Conservation (phyloP, 306 rosid genomes). For the Hylodesmum podocarpum region DNA sequence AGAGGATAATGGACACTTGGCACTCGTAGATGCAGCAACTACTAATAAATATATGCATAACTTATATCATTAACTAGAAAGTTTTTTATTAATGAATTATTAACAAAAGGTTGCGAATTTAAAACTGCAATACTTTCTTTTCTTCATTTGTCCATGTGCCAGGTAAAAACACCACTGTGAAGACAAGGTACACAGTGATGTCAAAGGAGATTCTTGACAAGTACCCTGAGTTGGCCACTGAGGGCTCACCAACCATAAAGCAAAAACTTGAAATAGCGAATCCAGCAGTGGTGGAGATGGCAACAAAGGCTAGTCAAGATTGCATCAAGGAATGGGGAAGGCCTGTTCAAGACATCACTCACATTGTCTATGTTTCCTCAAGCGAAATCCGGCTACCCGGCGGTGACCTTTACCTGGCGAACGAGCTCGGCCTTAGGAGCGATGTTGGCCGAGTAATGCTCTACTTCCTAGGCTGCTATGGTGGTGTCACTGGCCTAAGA, state of each 20-base stretch:
- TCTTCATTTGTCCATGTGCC: not conserved
- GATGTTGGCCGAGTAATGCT: constrained; percentile 82
- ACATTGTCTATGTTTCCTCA: constrained; percentile 83
- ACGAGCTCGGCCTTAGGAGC: constrained; percentile 61
- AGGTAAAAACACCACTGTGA: constrained; percentile 97
- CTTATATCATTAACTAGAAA: not conserved
- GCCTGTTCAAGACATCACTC: constrained; percentile 70
- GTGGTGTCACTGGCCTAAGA: constrained; percentile 88
- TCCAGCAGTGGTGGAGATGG: constrained; percentile 92
- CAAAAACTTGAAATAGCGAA: constrained; percentile 88
- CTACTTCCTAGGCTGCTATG: constrained; percentile 90
- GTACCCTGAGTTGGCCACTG: constrained; percentile 81
- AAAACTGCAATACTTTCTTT: not conserved
- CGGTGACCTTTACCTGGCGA: constrained; percentile 84
- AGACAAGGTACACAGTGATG: constrained; percentile 97
- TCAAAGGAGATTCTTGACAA: constrained; percentile 91
- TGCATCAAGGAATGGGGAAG: constrained; percentile 96
- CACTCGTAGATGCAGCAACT: not conserved
- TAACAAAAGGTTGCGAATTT: not conserved
- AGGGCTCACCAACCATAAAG: constrained; percentile 79
- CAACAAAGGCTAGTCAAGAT: constrained; percentile 67
- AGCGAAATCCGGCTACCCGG: constrained; percentile 91
- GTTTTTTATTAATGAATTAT: no score
- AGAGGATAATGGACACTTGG: not conserved
- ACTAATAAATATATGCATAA: not conserved